Percentiles rank a stretch among this genome's conserved stretches.
phyloP scores from a whole-genome alignment of 768 basidiomycete genomes.

The Boletellus emodensis region DNA sequence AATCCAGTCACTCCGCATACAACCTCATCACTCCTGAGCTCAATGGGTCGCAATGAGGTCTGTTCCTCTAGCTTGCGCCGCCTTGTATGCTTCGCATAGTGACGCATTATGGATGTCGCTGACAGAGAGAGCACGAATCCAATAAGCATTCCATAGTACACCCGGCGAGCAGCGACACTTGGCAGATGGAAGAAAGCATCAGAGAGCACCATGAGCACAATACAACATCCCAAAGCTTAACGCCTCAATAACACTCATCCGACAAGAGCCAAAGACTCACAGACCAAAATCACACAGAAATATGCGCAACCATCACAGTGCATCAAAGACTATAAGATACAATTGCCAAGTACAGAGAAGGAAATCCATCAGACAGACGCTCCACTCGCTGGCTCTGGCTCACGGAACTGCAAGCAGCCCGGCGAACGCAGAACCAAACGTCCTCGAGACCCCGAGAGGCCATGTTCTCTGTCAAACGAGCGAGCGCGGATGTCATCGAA shows the following conservation, averaged over 20 bases:
- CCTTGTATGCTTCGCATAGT: conserved; percentile 46
- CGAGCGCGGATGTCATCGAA: conserved; percentile 63
- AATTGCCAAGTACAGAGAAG: not conserved
- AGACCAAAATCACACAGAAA: too few relatives aligned
- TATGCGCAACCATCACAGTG: not conserved
- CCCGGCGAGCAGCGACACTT: conserved; percentile 20
- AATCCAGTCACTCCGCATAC: conserved; percentile 77
- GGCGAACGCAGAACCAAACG: conserved; percentile 45
- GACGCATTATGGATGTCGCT: conserved; percentile 57
- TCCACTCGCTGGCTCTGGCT: conserved; percentile 47
- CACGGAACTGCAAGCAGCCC: conserved; percentile 27
- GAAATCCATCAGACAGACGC: conserved; percentile 62
- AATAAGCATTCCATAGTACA: conserved; percentile 51
- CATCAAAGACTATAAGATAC: not conserved
- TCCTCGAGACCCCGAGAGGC: conserved; percentile 50
- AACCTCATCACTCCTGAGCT: conserved; percentile 72
- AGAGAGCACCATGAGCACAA: conserved; percentile 15
- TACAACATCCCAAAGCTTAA: not conserved
- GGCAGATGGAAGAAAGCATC: conserved; percentile 21
- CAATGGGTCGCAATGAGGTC: conserved; percentile 54
- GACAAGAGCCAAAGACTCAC: too few relatives aligned
- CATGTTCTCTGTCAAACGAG: conserved; percentile 70
- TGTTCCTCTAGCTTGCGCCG: conserved; percentile 27
- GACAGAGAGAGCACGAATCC: conserved; percentile 78
- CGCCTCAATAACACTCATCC: too few relatives aligned